Conservation (phyloP, 108 stramenopile species). For the Asterionellopsis glacialis region DNA sequence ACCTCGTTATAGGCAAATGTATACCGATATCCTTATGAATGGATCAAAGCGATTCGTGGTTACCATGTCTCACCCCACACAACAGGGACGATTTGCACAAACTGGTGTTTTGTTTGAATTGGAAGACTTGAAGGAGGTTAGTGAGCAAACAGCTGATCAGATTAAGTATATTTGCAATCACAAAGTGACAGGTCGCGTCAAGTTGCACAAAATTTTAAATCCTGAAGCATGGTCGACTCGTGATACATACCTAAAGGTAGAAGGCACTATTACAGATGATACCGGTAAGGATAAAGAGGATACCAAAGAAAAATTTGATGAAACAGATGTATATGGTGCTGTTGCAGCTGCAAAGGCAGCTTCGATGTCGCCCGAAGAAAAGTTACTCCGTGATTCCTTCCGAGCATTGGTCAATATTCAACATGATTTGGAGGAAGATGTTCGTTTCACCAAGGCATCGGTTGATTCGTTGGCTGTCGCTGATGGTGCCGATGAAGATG, state of each 20-base stretch:
- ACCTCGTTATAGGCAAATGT: conserved; percentile 89
- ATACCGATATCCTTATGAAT: conserved; percentile 86
- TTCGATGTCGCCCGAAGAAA: conserved; percentile 36
- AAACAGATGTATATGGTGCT: conserved; percentile 23
- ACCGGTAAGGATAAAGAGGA: conserved; percentile 30
- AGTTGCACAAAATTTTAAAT: conserved; percentile 65
- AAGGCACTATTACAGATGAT: conserved; percentile 73
- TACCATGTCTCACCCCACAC: conserved; percentile 66
- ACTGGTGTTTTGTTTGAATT: conserved; percentile 76
- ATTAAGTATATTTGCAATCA: conserved; percentile 90
- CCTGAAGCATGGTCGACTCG: conserved; percentile 67
- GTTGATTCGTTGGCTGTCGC: conserved; percentile 51
- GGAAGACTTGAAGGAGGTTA: conserved; percentile 83
- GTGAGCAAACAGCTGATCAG: conserved; percentile 73
- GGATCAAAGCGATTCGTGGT: conserved; percentile 80
- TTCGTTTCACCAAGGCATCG: conserved; percentile 73
- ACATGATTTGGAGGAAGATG: conserved; percentile 77
- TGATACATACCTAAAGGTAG: conserved; percentile 73
- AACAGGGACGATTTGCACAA: conserved; percentile 71
- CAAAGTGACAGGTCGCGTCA: conserved; percentile 74
- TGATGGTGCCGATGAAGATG: conserved; percentile 53
- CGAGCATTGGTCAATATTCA: conserved; percentile 59
- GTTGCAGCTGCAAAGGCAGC: conserved; percentile 12
- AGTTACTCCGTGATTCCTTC: conserved; percentile 44
- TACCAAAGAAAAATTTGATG: conserved; percentile 7